These are phyloP conservation scores for Sugiyamaella qingdaonensis DNA, from an alignment of 805 yeast genomes.

Conservation along the genomic window DNA sequence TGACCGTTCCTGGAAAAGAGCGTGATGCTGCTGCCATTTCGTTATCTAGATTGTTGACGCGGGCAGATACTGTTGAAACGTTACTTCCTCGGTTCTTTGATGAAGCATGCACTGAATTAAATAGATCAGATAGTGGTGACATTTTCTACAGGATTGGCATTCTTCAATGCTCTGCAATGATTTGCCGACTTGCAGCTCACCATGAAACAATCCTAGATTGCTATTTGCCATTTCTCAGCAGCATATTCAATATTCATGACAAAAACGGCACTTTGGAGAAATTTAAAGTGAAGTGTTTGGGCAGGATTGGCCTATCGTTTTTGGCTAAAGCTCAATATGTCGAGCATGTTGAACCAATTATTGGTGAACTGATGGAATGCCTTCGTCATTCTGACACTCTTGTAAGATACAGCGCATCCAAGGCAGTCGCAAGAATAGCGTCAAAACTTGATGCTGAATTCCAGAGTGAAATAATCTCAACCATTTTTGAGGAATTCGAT, in stretches of 20 bases:
- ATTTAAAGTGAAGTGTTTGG: conserved; percentile 33
- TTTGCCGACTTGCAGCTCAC: conserved; percentile 15
- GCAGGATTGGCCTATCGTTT: conserved; percentile 36
- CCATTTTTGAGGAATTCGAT: conserved; percentile 26
- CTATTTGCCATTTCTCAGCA: background rate
- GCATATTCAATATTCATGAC: background rate
- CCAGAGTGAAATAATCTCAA: conserved; percentile 31
- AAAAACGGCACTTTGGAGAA: conserved; percentile 13
- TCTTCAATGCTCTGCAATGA: conserved; percentile 39
- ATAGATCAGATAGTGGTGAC: background rate
- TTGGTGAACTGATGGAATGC: conserved; percentile 45
- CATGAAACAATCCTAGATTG: background rate
- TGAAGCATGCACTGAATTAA: background rate
- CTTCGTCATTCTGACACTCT: conserved; percentile 49
- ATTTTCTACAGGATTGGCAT: conserved; percentile 36
- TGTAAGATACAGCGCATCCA: conserved; percentile 63
- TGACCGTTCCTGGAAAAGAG: conserved; percentile 51
- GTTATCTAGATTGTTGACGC: conserved; percentile 49
- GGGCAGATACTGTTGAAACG: conserved; percentile 40
- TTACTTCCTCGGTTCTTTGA: conserved; percentile 30
- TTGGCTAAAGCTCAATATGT: conserved; percentile 32
- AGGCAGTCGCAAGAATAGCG: conserved; percentile 53
- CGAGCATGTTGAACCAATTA: conserved; percentile 43
- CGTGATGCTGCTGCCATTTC: conserved; percentile 50
- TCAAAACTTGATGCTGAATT: conserved; percentile 28